Percentiles rank a stretch among this genome's conserved stretches.
Evolutionary conservation across 345 rosid species (phyloP).

Genomic region (Murraya paniculata): DNA sequence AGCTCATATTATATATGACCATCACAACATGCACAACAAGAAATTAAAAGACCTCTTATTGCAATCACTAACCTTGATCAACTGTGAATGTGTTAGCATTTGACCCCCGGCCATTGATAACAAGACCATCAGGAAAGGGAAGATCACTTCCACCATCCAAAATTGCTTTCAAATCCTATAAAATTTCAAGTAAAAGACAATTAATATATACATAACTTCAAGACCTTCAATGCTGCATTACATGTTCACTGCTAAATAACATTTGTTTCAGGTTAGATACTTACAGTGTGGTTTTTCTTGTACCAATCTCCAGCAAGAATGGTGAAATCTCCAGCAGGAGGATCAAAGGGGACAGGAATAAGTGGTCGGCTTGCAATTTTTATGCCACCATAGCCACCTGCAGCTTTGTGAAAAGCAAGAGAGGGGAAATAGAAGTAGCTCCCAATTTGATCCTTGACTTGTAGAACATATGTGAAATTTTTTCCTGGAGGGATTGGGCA

Average conservation of each 20-base stretch:
- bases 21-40: background rate
- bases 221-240: background rate
- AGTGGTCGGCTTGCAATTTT: conserved; percentile 63
- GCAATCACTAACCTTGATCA: conserved; percentile 48
- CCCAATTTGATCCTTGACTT: conserved; percentile 83
- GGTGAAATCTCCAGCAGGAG: conserved; percentile 74
- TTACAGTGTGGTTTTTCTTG: conserved; percentile 58
- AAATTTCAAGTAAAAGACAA: conserved; percentile 6
- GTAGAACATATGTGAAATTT: conserved; percentile 72
- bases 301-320: conserved; percentile 78
- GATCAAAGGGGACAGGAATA: conserved; percentile 70
- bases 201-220: background rate
- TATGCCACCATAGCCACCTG: conserved; percentile 79
- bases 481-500: conserved; percentile 81
- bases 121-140: conserved; percentile 63
- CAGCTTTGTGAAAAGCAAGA: conserved; percentile 80
- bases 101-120: conserved; percentile 61
- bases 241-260: background rate
- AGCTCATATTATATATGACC: background rate
- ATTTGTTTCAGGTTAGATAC: conserved; percentile 11
- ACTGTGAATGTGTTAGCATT: conserved; percentile 51
- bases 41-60: background rate
- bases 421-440: conserved; percentile 82
- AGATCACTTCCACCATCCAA: conserved; percentile 52
- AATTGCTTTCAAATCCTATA: conserved; percentile 56